Evolutionary conservation across 2,329 filamentous ascomycete genomes (phyloP), one percentile per base, ranked within the genome.

Genomic region (Penicillium sclerotigenum): DNA sequence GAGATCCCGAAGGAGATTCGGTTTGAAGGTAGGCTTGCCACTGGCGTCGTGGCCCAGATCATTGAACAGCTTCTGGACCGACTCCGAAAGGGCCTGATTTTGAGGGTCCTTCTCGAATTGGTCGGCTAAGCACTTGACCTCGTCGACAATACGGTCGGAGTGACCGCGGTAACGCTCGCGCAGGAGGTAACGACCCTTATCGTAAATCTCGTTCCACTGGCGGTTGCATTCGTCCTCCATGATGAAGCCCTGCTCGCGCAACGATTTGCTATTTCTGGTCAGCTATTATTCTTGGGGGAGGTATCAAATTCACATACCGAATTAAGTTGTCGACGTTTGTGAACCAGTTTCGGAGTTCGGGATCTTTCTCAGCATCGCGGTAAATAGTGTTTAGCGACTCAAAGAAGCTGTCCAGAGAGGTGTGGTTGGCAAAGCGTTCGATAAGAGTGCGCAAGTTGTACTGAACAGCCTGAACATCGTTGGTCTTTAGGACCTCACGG

Each of bases 371-470:
- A 5, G 94, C 91, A 72, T 96, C 90, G 47, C 80, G 79, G 79
- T 97, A 97, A 65, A 99, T 87, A 61, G 86, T 83, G 64, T 91
- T 87, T 73, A 99, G 87, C 0, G 91, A 86, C 18, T 89, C 86
- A 77, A 94, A 91, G 4, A 97, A 79, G 63, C 96, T 90, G 61
- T 95, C 88, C 33, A 87, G 85, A 0, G 92, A 97, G 9, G 94
- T 97, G 68, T 87, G 87, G 74, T 99, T 97, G 71, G 94, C 94
- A 67, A 97, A 97, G 46, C 94, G 89, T 80, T 97, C 94, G 64
- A 99, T 87, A 20, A 99, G 80, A 9, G 86, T 90, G 80, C 87
- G 90, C 56, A 96, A 81, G 70, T 96, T 87, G 75, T 83, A 80
- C 78, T 97, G 90, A 50, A 90, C 91, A 53, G 81, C 80, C 52